These are phyloP conservation scores for Nicotiana benthamiana DNA, from an alignment of 257 asterid species.

Conservation along the genomic window DNA sequence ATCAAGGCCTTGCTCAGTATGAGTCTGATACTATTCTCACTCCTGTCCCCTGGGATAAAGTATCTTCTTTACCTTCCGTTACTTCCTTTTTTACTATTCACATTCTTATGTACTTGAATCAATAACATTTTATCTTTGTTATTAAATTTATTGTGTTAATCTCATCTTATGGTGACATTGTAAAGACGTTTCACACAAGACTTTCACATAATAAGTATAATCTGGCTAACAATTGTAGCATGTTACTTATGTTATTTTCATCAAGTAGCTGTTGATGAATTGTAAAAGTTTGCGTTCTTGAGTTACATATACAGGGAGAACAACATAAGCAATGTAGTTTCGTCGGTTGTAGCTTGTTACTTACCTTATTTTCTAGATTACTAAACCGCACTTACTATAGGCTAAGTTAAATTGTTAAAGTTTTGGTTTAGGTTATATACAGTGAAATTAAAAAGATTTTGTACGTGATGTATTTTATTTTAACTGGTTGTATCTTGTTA, in stretches of 20 bases:
- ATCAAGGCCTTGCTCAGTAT: conserved; percentile 66
- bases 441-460: background rate
- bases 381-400: background rate
- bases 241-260: background rate
- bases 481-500: background rate
- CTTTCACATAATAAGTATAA: background rate
- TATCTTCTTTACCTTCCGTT: conserved; percentile 2
- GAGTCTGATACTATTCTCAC: conserved; percentile 68
- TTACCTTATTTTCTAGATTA: background rate
- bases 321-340: background rate
- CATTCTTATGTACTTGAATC: background rate
- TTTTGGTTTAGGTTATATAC: background rate
- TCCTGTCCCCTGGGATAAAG: conserved; percentile 98
- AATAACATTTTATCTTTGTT: background rate
- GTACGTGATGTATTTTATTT: background rate
- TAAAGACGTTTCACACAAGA: background rate
- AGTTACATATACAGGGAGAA: background rate
- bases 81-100: background rate
- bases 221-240: background rate
- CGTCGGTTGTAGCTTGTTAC: background rate
- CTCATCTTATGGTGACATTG: background rate
- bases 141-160: background rate
- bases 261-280: background rate
- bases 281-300: background rate
- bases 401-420: background rate